Evolutionary conservation across 148 eudicot genomes (phyloP), one percentile per base, ranked within the genome.

Genomic region (Drosera capensis): DNA sequence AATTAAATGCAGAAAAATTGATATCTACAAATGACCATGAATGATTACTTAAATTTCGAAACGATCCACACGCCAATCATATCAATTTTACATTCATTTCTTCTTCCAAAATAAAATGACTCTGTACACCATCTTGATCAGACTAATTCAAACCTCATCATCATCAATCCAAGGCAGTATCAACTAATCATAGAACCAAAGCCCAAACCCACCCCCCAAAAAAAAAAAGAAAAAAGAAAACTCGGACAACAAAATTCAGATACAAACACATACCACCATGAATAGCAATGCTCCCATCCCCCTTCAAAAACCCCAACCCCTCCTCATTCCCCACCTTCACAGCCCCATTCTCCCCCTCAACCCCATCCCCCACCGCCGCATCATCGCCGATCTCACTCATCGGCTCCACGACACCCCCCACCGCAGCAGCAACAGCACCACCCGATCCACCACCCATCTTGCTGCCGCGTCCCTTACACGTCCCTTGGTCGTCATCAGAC

Each of bases 221-320:
- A 21, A n/a, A 16, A 52, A 29, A 43, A 14, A 40, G 0, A 23
- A 14, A 46, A 8, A 38, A 0, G 48, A 17, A 11, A 39, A 39
- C 18, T 17, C 18, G 16, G 18, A 39, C 9, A 11, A 12, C 18
- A 7, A 2, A 39, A 39, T 7, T 7, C 6, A 28, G 17, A 11
- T 14, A 56, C 8, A 41, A 8, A 36, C 2, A 14, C 23, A 6
- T 71, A 86, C 96, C 96, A 36, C 85, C 96, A 79, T 87, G 96
- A 79, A 87, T 59, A 1, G 94, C 80, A 20, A 82, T 37, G 64
- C 90, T 82, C 25, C 80, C 96, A 62, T 82, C 90, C 18, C 73
- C 72, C 51, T 46, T 55, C 59, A 86, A 63, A 74, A 82, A 82
- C 5, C 38, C 1, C 14, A 34, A 34, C 11, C 9, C n/a, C 13